Evolutionary conservation across 306 rosid genomes (phyloP).

Genomic region (Vigna unguiculata): DNA sequence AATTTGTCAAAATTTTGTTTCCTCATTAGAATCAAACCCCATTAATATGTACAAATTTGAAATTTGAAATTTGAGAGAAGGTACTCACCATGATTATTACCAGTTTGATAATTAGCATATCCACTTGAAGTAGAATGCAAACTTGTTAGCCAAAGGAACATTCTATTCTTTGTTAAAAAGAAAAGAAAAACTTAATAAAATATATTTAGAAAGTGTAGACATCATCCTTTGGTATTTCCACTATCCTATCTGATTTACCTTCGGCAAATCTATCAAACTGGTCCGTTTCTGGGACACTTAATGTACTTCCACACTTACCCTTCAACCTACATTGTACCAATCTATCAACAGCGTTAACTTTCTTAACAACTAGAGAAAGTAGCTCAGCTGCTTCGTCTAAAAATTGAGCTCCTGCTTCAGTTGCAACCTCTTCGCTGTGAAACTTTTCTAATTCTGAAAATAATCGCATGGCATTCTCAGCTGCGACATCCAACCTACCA

Average conservation of each 20-base stretch:
- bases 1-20: too few species aligned
- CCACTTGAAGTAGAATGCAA: slow-evolving; percentile 6
- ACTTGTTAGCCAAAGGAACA: slow-evolving; percentile 12
- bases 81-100: slow-evolving; percentile 5
- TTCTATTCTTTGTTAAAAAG: slow-evolving; percentile 10
- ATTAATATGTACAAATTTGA: neutral
- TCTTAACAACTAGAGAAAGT: slow-evolving; percentile 63
- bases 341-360: slow-evolving; percentile 58
- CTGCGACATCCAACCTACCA: slow-evolving; percentile 59
- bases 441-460: slow-evolving; percentile 46
- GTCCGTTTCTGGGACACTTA: slow-evolving; percentile 37
- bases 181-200: neutral
- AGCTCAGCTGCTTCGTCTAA: slow-evolving; percentile 56
- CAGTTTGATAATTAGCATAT: neutral
- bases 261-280: slow-evolving; percentile 36
- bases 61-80: neutral
- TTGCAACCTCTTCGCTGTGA: slow-evolving; percentile 47
- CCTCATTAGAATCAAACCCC: neutral
- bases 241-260: slow-evolving; percentile 37
- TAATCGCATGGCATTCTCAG: slow-evolving; percentile 53
- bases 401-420: slow-evolving; percentile 49
- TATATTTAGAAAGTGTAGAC: slow-evolving; percentile 17
- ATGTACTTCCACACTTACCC: slow-evolving; percentile 33
- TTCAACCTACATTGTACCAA: slow-evolving; percentile 54
- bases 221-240: slow-evolving; percentile 36